Percentiles rank a stretch among this genome's conserved stretches.
These are phyloP conservation scores for Microcos paniculata DNA, from an alignment of 345 rosid species.

Conservation along the genomic window DNA sequence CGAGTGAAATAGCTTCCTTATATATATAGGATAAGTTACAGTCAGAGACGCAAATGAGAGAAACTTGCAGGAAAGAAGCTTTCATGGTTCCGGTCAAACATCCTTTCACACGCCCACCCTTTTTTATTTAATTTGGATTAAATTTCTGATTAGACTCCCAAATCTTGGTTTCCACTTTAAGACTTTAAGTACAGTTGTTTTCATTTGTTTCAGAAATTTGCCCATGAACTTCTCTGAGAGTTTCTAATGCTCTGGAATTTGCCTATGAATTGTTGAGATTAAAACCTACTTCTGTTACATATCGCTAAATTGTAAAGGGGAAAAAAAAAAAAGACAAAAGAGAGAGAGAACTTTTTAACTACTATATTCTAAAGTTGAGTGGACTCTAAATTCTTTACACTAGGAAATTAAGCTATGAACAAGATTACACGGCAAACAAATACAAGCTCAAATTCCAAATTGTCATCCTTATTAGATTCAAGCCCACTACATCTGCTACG, in stretches of 20 bases:
- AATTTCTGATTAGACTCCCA: not conserved
- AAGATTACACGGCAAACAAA: not conserved
- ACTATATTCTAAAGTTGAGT: not conserved
- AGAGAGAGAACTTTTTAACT: not conserved
- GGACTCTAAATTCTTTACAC: too few species aligned
- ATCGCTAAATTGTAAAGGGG: not conserved
- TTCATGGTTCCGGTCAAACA: not conserved
- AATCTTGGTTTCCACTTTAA: not conserved
- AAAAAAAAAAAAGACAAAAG: not conserved
- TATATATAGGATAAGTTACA: not conserved
- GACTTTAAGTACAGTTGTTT: not conserved
- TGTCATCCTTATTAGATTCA: not conserved
- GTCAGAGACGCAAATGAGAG: not conserved
- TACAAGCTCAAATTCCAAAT: not conserved
- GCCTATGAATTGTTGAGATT: too few species aligned
- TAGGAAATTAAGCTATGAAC: not conserved
- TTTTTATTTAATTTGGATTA: too few species aligned
- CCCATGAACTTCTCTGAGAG: too few species aligned
- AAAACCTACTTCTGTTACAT: too few species aligned
- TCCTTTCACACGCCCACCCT: not conserved
- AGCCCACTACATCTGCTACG: not conserved
- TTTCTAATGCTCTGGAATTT: too few species aligned
- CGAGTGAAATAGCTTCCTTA: not conserved
- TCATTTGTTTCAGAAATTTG: too few species aligned
- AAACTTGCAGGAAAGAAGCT: constrained; percentile 8